Base-by-base conservation (phyloP, 1,284 basidiomycete genomes). In the Puccinia polysora region DNA sequence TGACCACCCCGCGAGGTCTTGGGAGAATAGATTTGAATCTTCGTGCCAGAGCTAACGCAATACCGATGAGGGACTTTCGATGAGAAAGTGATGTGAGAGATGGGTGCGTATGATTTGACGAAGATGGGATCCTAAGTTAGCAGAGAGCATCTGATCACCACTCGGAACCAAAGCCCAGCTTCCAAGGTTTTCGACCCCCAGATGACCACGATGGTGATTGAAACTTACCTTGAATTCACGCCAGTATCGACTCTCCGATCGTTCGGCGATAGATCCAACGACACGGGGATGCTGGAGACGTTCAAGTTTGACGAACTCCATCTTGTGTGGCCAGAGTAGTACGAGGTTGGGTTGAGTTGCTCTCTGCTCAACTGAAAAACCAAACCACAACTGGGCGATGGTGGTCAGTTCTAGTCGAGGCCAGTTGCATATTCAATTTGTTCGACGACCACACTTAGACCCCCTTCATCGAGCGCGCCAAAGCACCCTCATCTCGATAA, bases 1-100 rank as follows among this genome's bases (percentile, higher is more conserved):
- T 98, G 18, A 88, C 89, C 49, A 97, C 87, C 80, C n/a, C 94
- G 92, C 80, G 94, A 91, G 7, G 94, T 97, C 74, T 90, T 87
- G 38, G 93, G 92, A 18, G 91, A 91, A 81, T 97, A 97, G 78
- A 98, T 90, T 80, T 98, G 90, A 1, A 99, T 88, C 74, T 94
- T 85, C 0, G 93, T 91, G 0, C 92, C 93, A 0, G 93, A 89
- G 34, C 93, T 97, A 62, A 97, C 93, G 18, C 93, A 95, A 83
- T 94, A 97, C 77, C 89, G 85, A 79, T 97, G 91, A 10, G 92
- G 93, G 80, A 86, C 87, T 58, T 88, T 82, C 2, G 86, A 86
- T 3, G 89, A 87, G 81, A 97, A 96, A 79, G 95, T 90, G 43
- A 97, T 85, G 38, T 90, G 89, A 64, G 91, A 95, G 76, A 97